Base-by-base conservation (phyloP, 2,329 filamentous ascomycete genomes). In the Xylaria sp. region DNA sequence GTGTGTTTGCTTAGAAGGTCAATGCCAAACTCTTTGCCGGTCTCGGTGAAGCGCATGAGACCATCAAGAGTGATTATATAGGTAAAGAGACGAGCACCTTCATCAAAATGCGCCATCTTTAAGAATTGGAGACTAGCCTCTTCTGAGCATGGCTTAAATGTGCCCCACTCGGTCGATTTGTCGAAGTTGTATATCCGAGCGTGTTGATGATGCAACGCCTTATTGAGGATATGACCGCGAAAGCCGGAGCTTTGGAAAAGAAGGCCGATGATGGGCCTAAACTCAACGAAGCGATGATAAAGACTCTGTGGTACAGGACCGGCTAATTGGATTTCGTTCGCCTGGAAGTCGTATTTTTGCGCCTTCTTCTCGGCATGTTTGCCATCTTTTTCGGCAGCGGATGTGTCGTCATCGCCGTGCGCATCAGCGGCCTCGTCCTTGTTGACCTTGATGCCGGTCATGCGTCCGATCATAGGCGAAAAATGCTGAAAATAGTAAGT, bases 1-100 rank as follows among this genome's bases (percentile, higher is more conserved):
- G 93, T 97, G 80, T 98, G 95, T 79, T 98, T 98, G 79, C 91
- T 94, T 75, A 98, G 82, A 79, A 98, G 84, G 81, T 98, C 95
- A 75, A 98, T 93, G 61, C 94, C 93, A 68, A 98, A 98, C 75
- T 98, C 94, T 75, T 96, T 96, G 34, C 95, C 95, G 0, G 95
- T 98, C 80, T 98, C 95, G 0, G 95, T 98, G 81, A 98, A 98
- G 54, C 94, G 91, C 77, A 97, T 88, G 61, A 95, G 85, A 4
- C 91, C 92, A 76, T 98, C 95, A 6, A 98, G 85, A 0, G 93
- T 97, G 24, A 98, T 83, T 30, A 98, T 91, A 74, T 98, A 98
- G 24, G 95, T 98, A 77, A 96, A 98, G 65, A 97, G 89, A 12
- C 94, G 89, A 1, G 92, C 92, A 19, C 93, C 94, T 74, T 96